phyloP scores from a whole-genome alignment of 345 rosid genomes.

The Microcos paniculata region DNA sequence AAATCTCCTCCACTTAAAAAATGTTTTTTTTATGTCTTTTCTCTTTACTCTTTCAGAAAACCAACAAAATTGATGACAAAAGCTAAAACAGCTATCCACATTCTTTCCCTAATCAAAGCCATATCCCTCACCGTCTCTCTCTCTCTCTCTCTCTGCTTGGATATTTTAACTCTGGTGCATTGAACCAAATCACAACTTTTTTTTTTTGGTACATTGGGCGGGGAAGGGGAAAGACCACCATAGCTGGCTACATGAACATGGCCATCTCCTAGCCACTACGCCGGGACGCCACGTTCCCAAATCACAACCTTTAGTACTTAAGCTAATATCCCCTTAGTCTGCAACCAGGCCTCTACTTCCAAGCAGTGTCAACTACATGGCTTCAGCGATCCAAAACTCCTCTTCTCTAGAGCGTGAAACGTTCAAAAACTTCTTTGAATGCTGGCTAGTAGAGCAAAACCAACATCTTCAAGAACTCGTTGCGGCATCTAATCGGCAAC shows the following conservation, averaged over 20 bases:
- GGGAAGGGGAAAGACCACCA: too few relatives aligned
- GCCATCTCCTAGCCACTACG: too few relatives aligned
- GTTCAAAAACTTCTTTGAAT: conserved; percentile 40
- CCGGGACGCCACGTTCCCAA: too few relatives aligned
- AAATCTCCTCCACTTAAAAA: neutral
- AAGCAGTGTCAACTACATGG: neutral
- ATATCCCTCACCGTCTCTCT: too few relatives aligned
- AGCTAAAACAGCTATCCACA: neutral
- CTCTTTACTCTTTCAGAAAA: too few relatives aligned
- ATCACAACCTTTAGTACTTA: too few relatives aligned
- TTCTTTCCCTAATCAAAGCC: neutral
- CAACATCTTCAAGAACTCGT: conserved; percentile 31
- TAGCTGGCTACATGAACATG: too few relatives aligned
- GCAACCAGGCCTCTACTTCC: neutral
- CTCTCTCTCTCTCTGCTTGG: too few relatives aligned
- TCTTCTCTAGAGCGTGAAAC: neutral
- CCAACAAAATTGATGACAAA: neutral
- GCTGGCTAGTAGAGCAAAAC: conserved; percentile 45
- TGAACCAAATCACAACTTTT: neutral
- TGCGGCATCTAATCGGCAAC: conserved; percentile 18
- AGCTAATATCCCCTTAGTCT: too few relatives aligned
- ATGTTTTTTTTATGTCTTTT: neutral
- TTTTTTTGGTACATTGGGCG: too few relatives aligned
- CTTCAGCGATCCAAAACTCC: neutral
- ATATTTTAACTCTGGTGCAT: too few relatives aligned